These are phyloP conservation scores for Collybia sp. DNA, from an alignment of 768 basidiomycete species.

Conservation along the genomic window DNA sequence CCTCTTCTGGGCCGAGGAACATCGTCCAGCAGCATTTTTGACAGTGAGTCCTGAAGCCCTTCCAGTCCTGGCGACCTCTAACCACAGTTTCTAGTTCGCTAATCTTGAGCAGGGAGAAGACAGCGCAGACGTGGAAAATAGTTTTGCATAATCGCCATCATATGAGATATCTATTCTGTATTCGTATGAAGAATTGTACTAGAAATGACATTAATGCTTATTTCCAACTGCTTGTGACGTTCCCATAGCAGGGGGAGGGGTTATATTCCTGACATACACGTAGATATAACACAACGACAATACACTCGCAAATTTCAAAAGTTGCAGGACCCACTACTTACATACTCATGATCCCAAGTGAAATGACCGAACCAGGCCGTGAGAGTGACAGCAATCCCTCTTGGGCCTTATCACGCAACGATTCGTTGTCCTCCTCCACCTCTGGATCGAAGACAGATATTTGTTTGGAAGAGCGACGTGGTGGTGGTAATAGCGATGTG, in stretches of 20 bases:
- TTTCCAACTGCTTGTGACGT: background rate
- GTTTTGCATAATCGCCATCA: slow-evolving; percentile 60
- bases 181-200: slow-evolving; percentile 9
- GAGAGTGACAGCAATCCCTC: slow-evolving; percentile 32
- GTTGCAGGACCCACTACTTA: slow-evolving; percentile 12
- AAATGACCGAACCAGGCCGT: slow-evolving; percentile 47
- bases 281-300: no score
- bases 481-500: slow-evolving; percentile 57
- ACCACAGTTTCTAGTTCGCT: slow-evolving; percentile 58
- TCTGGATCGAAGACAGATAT: slow-evolving; percentile 30
- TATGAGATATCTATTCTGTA: slow-evolving; percentile 1
- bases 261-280: background rate
- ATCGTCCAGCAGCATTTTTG: slow-evolving; percentile 91
- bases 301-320: no score
- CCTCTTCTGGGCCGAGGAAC: slow-evolving; percentile 94
- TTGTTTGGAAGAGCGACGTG: slow-evolving; percentile 53
- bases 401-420: slow-evolving; percentile 16
- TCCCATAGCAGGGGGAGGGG: background rate
- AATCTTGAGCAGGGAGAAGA: slow-evolving; percentile 88
- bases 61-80: background rate
- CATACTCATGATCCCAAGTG: slow-evolving; percentile 43
- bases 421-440: slow-evolving; percentile 19
- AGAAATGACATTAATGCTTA: slow-evolving; percentile 1
- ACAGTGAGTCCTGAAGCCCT: slow-evolving; percentile 48
- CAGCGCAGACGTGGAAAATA: slow-evolving; percentile 94